Conservation (phyloP, 148 eudicot genomes). For the Rhododendron simsii region DNA sequence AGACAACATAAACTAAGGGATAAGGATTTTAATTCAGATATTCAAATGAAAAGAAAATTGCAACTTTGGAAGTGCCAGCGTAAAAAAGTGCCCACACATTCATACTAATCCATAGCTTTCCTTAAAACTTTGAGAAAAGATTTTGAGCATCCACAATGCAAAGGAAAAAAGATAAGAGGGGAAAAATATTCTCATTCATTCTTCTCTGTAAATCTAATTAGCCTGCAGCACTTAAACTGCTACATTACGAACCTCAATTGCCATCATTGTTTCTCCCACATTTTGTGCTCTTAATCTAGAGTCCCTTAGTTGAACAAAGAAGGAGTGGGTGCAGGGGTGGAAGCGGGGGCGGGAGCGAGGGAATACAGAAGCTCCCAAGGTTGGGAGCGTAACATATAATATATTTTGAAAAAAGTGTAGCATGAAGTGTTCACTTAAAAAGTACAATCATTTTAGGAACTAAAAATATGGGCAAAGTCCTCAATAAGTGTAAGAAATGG, state of each 20-base stretch:
- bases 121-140: background rate
- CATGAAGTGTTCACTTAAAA: too few relatives aligned
- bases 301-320: too few relatives aligned
- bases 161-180: background rate
- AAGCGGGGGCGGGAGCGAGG: too few relatives aligned
- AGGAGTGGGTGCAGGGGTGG: too few relatives aligned
- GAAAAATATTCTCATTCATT: background rate
- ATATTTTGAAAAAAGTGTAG: too few relatives aligned
- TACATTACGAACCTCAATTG: background rate
- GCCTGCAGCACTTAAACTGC: background rate
- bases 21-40: background rate
- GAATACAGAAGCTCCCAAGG: too few relatives aligned
- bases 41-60: background rate
- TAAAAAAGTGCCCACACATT: background rate
- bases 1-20: too few relatives aligned
- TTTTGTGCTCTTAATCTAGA: too few relatives aligned
- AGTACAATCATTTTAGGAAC: too few relatives aligned
- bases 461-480: too few relatives aligned
- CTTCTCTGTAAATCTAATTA: background rate
- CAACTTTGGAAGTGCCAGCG: background rate
- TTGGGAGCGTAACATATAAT: too few relatives aligned
- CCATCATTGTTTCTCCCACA: background rate
- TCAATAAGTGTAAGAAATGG: too few relatives aligned
- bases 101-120: background rate
- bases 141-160: background rate